Conservation (phyloP, 306 rosid genomes). For the Albizia julibrissin region DNA sequence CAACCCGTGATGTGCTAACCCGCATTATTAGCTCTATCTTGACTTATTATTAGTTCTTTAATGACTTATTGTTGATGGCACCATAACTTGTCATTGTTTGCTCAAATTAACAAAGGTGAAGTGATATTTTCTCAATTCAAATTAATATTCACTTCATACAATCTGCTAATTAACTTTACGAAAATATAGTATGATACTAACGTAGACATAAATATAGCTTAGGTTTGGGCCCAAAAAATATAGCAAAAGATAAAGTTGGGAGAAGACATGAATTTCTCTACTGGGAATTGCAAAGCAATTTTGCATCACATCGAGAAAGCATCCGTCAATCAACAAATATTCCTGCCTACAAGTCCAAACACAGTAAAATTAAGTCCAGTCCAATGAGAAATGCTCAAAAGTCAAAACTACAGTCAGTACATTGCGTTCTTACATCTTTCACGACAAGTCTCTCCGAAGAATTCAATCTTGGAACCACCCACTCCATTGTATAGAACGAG, state of each 20-base stretch:
- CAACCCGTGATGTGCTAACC: no score
- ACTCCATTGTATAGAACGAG: constrained; percentile 57
- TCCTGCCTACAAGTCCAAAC: constrained; percentile 57
- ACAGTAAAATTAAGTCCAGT: constrained; percentile 19
- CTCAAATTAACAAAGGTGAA: no score
- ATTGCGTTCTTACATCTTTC: constrained; percentile 60
- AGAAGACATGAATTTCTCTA: not conserved
- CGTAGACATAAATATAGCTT: not conserved
- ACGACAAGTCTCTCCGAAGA: constrained; percentile 59
- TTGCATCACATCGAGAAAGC: constrained; percentile 21
- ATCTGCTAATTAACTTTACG: not conserved
- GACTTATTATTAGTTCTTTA: no score
- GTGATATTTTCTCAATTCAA: no score
- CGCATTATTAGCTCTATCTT: no score
- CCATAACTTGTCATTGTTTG: no score
- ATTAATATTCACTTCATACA: not conserved
- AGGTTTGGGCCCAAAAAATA: not conserved
- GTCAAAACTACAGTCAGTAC: constrained; percentile 15
- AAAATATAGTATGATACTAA: not conserved
- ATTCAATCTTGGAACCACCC: constrained; percentile 72
- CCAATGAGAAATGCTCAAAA: constrained; percentile 6
- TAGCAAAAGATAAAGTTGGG: not conserved
- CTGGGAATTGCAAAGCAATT: not conserved
- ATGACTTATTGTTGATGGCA: no score
- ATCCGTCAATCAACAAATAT: constrained; percentile 48